Base-by-base conservation (phyloP, 352 stramenopile genomes). In the Pythium monospermum region DNA sequence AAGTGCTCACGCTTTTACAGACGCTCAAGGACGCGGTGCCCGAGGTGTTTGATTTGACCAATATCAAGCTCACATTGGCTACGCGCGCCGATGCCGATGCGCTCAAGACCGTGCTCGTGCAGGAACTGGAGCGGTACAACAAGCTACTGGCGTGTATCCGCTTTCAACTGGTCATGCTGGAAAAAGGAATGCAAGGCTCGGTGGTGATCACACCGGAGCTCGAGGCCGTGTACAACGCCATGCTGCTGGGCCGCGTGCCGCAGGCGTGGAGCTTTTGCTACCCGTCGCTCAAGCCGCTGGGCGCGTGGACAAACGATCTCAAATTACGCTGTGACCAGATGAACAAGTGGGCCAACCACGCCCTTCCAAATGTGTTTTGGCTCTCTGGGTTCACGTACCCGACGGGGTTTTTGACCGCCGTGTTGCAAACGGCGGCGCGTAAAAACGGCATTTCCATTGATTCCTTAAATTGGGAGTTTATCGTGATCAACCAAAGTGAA, bases 391-490 rank as follows among this genome's bases (percentile, higher is more conserved):
- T 98, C 53, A 98, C 95, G 10, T 98, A 98, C 55, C 95, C 95
- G 18, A 98, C 92, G 23, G 88, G 90, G 4, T 98, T 98, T 47
- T 65, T 98, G 5, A 98, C 95, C 0, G 95, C 95, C n/a, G 55
- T 98, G 27, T 67, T 98, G 40, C 95, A 98, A 56, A 98, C 89
- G 0, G 87, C 85, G 41, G 94, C 95, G 16, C 86, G 95, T 28
- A 96, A 96, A 68, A 98, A 97, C 62, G 93, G 91, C 18, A 82
- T 98, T 49, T 91, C 91, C 8, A 98, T 98, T 44, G 95, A 98
- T 56, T 90, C 87, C 12, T 69, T 98, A 30, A 95, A 79, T 49
- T 98, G 88, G 88, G 94, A 98, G 52, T 98, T 98, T 48, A 69
- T 94, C 6, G 84, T 98, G 32, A 68, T 98, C 47, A 93, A 88